Evolutionary conservation across 371 early-diverging fungal species (phyloP).

Genomic region (Mucor irregularis): DNA sequence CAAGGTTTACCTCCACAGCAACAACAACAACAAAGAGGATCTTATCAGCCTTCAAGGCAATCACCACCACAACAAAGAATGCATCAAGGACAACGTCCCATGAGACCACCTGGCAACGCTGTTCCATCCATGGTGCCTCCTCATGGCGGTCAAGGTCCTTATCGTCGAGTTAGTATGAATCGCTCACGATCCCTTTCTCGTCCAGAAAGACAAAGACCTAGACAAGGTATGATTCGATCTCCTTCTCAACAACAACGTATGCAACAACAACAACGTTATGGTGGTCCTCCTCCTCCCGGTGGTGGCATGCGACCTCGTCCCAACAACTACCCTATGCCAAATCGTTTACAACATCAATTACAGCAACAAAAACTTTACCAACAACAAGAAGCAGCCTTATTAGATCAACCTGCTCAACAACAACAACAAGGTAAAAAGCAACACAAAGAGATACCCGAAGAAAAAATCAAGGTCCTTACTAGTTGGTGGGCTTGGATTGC

Average conservation of each 20-base stretch:
- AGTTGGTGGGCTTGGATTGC: conserved; percentile 58
- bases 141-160: conserved; percentile 13
- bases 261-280: conserved; percentile 1
- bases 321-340: conserved; percentile 40
- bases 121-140: conserved; percentile 9
- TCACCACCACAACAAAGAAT: neutral
- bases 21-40: neutral
- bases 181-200: conserved; percentile 44
- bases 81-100: conserved; percentile 7
- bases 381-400: conserved; percentile 32
- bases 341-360: conserved; percentile 46
- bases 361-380: conserved; percentile 46
- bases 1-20: conserved; percentile 6
- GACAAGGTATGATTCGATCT: conserved; percentile 46
- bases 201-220: conserved; percentile 49
- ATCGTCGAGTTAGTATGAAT: conserved; percentile 30
- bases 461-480: conserved; percentile 51
- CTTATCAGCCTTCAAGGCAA: conserved; percentile 7
- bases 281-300: neutral
- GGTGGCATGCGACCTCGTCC: conserved; percentile 13
- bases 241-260: conserved; percentile 37
- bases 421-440: conserved; percentile 32
- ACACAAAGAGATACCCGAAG: conserved; percentile 8
- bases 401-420: conserved; percentile 22
- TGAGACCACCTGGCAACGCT: conserved; percentile 1